Evolutionary conservation across 2,329 filamentous ascomycete genomes (phyloP), one percentile per base, ranked within the genome.

Genomic region (Phialocephala sp.): DNA sequence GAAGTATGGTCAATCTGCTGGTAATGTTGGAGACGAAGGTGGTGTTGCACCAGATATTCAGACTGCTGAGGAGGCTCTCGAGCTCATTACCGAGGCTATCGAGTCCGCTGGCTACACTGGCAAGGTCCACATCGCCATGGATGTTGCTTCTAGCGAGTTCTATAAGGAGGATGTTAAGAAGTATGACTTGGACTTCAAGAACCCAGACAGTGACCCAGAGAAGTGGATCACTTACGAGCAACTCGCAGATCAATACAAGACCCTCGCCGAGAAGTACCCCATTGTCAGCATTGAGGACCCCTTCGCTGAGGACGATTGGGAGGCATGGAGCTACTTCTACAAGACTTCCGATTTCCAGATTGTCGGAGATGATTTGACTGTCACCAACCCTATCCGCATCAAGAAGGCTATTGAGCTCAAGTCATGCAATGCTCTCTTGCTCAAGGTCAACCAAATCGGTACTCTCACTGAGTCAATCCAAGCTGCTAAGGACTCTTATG

Each of bases 121-220:
- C 81, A 86, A 95, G 87, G 90, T 99, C 81, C 92, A 97, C 82
- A 99, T 99, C 77, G 95, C 95, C 80, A 97, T 99, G 93, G 95
- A 99, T 78, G 94, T 98, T 79, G 95, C 95, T 72, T 97, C 95
- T 72, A 97, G 92, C 86, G 95, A 99, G 83, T 99, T 99, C 88
- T 99, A 99, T 91, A 98, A 98, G 86, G 82, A 85, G 77, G 92
- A 95, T 60, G 94, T 84, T 80, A 97, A 98, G 91, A 98, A 98
- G 88, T 99, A 99, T 88, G 95, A 99, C 80, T 88, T 99, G 72
- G 95, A 98, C 90, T 99, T 98, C 92, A 98, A 99, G 92, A 99
- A 99, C 89, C 94, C 95, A 77, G 91, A 98, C 71, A 95, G 91
- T 80, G 95, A 99, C 85, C 87, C 89, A 79, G 87, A 83, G 86